Conservation (phyloP, 306 rosid genomes). For the Castanospermum australe region DNA sequence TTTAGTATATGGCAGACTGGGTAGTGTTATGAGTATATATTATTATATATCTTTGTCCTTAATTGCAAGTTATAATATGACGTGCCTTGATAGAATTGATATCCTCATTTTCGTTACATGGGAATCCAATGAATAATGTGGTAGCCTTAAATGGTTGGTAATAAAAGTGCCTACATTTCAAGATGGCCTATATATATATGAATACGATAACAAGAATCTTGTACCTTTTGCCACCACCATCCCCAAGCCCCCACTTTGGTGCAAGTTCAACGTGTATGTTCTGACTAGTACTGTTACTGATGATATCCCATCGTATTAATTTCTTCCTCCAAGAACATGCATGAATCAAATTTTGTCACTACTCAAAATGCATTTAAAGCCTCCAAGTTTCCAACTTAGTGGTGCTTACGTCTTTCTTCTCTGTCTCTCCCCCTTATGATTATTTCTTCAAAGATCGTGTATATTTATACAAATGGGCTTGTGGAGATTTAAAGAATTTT, state of each 20-base stretch:
- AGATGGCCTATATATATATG: not conserved
- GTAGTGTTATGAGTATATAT: not conserved
- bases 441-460: not conserved
- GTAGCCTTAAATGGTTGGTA: not conserved
- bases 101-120: not conserved
- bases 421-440: not conserved
- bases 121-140: not conserved
- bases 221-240: conserved; percentile 12
- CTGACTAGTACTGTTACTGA: conserved; percentile 25
- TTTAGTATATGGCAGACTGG: not conserved
- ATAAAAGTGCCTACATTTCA: not conserved
- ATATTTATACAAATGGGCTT: too few relatives aligned
- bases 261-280: conserved; percentile 12
- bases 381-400: not conserved
- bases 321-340: not conserved
- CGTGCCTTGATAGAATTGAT: conserved; percentile 35
- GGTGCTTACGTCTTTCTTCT: not conserved
- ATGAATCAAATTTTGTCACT: conserved; percentile 18
- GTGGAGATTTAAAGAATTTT: too few relatives aligned
- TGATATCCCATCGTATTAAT: not conserved
- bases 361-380: not conserved
- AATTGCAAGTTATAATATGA: not conserved
- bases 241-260: not conserved
- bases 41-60: not conserved
- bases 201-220: conserved; percentile 15